Evolutionary conservation across 106 monocot genomes (phyloP), one percentile per base, ranked within the genome.

Genomic region (Narthecium ossifragum): DNA sequence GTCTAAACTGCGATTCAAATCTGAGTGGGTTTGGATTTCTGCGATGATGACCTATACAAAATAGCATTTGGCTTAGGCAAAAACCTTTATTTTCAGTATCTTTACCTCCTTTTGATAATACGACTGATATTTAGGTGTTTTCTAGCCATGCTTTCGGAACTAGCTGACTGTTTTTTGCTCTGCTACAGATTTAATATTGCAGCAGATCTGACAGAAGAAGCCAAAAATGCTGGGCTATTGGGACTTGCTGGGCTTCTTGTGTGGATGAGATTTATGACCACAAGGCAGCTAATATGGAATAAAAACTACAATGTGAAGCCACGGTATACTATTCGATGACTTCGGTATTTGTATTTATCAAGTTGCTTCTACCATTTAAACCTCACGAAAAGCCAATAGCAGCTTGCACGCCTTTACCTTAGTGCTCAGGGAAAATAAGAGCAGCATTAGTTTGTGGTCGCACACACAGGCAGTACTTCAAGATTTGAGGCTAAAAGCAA

Each of bases 231-330:
- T 60, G 96, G 90, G 34, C 39, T 68, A 38, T 55, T 81, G 41
- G 86, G 81, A 59, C 62, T 98, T 62, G 75, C 75, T 69, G 96
- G 90, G 64, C 63, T 98, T 58, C 78, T 98, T 45, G 90, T 98
- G 31, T 98, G 96, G 96, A 81, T 87, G 86, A 83, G 96, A 74
- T 98, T 90, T 69, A 87, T 87, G 90, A 73, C 86, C 52, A 84
- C 84, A 49, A 79, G 90, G 53, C 96, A 98, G 52, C 96, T 98
- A 24, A 51, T 72, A 36, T 98, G 96, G 96, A 98, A 98, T 57
- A 98, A 98, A 66, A 98, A 98, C 71, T 98, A 98, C 67, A 98
- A 98, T 76, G 96, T 98, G 66, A 98, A 98, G 60, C 96, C 96
- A 76, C 90, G 96, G 96, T 98, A 90, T 34, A 21, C 22, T 36